These are phyloP conservation scores for Medicago lupulina DNA, from an alignment of 306 rosid genomes.

Conservation along the genomic window DNA sequence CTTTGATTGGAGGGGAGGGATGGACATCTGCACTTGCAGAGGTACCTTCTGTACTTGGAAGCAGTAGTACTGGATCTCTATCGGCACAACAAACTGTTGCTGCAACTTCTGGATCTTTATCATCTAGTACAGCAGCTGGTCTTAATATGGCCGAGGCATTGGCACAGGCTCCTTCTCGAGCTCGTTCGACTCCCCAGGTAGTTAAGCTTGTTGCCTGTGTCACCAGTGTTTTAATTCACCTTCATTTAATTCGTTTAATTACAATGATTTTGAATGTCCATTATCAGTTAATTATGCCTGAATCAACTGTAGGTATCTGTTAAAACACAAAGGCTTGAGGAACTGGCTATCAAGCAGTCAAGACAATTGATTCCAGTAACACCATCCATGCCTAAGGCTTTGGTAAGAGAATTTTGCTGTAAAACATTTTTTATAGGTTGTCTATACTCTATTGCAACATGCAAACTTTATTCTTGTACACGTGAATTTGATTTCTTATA, in stretches of 20 bases:
- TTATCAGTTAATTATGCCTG: constrained; percentile 29
- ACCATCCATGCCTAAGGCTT: constrained; percentile 84
- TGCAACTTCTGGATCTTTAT: constrained; percentile 53
- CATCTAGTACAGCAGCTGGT: constrained; percentile 55
- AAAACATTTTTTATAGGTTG: constrained; percentile 32
- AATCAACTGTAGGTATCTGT: constrained; percentile 63
- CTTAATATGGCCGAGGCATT: constrained; percentile 98
- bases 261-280: constrained; percentile 4
- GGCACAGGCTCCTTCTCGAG: constrained; percentile 78
- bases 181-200: constrained; percentile 83
- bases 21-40: constrained; percentile 94
- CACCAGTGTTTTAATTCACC: constrained; percentile 22
- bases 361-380: constrained; percentile 94
- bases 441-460: neutral
- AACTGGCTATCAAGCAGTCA: constrained; percentile 91
- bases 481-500: constrained; percentile 25
- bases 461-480: constrained; percentile 8
- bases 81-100: constrained; percentile 59
- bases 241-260: constrained; percentile 20
- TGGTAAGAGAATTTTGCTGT: constrained; percentile 48
- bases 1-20: constrained; percentile 93
- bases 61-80: constrained; percentile 64
- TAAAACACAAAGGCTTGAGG: constrained; percentile 90
- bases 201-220: constrained; percentile 40
- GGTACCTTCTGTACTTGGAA: constrained; percentile 74